These are phyloP conservation scores for Lepidium campestre DNA, from an alignment of 441 rosid genomes.

Conservation along the genomic window DNA sequence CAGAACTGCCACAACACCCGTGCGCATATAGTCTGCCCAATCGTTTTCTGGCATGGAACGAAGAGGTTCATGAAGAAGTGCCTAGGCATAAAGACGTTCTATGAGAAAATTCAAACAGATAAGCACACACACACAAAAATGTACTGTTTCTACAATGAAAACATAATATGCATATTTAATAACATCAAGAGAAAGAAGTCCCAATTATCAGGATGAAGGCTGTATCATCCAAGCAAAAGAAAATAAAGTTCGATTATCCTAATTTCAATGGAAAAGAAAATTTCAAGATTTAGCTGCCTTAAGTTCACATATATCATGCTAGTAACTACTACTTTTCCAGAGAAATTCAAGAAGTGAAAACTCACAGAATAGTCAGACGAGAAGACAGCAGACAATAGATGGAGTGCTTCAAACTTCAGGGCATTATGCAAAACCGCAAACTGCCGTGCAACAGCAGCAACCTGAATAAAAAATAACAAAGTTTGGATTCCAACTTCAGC, in stretches of 20 bases:
- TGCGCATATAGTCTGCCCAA: constrained; percentile 62
- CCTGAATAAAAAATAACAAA: constrained; percentile 33
- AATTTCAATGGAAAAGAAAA: neutral
- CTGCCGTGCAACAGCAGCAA: constrained; percentile 51
- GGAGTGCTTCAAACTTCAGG: constrained; percentile 81
- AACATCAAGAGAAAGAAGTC: neutral
- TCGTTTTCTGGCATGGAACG: constrained; percentile 36
- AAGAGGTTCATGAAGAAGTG: constrained; percentile 48
- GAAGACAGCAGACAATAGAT: constrained; percentile 64
- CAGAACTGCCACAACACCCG: constrained; percentile 69
- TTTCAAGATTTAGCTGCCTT: neutral
- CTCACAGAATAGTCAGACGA: constrained; percentile 57
- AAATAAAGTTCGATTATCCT: neutral
- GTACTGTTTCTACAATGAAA: neutral
- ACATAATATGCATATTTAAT: neutral
- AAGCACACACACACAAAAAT: neutral
- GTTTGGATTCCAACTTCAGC: neutral
- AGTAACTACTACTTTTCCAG: neutral
- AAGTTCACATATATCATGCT: neutral
- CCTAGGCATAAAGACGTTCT: constrained; percentile 36
- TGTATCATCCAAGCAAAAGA: constrained; percentile 13
- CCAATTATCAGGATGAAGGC: neutral
- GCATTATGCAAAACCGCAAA: constrained; percentile 79
- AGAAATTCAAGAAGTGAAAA: neutral
- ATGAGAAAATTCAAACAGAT: constrained; percentile 6